Conservation (phyloP, 2,329 filamentous ascomycete species). For the Sporothrix variecibatus region DNA sequence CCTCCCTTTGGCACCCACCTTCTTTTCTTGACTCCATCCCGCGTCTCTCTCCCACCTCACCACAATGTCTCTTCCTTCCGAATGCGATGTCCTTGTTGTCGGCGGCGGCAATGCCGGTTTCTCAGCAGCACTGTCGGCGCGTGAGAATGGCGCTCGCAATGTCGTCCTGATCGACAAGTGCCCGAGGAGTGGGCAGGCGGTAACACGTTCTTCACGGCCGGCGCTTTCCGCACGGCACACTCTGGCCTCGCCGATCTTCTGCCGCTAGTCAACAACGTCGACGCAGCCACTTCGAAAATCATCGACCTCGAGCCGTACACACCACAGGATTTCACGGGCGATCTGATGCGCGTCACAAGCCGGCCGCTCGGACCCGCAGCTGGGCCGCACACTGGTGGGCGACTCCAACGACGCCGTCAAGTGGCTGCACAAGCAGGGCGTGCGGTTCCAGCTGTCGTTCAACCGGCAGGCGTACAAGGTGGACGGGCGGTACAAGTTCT, state of each 20-base stretch:
- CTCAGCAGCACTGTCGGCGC: conserved; percentile 59
- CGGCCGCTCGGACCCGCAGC: conserved; percentile 52
- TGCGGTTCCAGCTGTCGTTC: conserved; percentile 62
- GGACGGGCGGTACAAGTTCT: conserved; percentile 63
- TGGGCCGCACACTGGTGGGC: conserved; percentile 52
- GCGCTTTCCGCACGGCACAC: conserved; percentile 61
- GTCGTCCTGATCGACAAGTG: conserved; percentile 63
- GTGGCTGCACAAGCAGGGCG: conserved; percentile 57
- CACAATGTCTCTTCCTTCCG: conserved; percentile 19
- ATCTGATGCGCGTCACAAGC: conserved; percentile 58
- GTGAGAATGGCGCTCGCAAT: conserved; percentile 45
- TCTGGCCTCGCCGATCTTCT: conserved; percentile 58
- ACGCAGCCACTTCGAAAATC: conserved; percentile 45
- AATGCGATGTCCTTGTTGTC: conserved; percentile 53
- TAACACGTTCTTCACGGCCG: conserved; percentile 67
- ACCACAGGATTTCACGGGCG: conserved; percentile 52
- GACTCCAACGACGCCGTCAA: conserved; percentile 54
- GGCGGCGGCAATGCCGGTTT: conserved; percentile 68
- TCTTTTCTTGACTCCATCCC: background rate
- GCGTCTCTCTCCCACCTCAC: background rate
- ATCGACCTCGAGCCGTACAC: conserved; percentile 64
- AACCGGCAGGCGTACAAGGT: conserved; percentile 67
- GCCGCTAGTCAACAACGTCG: conserved; percentile 62
- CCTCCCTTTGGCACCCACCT: background rate
- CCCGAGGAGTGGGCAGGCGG: conserved; percentile 60